Percentiles rank a stretch among this genome's conserved stretches.
Conservation (phyloP, 371 early-diverging fungal genomes). For the Phascolomyces articulosus region DNA sequence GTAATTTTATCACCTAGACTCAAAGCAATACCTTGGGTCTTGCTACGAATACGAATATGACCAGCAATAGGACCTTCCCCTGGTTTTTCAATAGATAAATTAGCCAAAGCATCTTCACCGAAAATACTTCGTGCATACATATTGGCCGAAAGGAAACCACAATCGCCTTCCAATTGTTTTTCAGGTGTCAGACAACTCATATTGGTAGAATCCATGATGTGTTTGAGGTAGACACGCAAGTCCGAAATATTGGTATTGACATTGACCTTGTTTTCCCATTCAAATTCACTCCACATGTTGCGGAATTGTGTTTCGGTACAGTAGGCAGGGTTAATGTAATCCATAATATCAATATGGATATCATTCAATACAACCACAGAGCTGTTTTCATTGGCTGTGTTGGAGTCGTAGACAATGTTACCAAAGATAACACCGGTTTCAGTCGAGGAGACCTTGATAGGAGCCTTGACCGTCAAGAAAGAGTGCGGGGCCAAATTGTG, state of each 20-base stretch:
- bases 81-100: constrained; percentile 89
- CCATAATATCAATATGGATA: constrained; percentile 98
- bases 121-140: constrained; percentile 95
- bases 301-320: constrained; percentile 95
- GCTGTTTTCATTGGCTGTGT: constrained; percentile 74
- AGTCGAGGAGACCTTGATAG: constrained; percentile 97
- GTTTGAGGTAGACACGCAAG: constrained; percentile 81
- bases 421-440: constrained; percentile 98
- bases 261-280: constrained; percentile 99
- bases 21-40: constrained; percentile 97
- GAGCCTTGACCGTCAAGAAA: constrained; percentile 93
- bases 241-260: constrained; percentile 92
- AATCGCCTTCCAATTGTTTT: constrained; percentile 89
- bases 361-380: constrained; percentile 94
- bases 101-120: constrained; percentile 97
- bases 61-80: constrained; percentile 83
- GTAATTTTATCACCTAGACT: constrained; percentile 75
- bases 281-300: constrained; percentile 97
- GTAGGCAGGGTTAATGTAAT: constrained; percentile 93
- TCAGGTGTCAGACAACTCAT: constrained; percentile 95
- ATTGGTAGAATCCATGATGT: constrained; percentile 93
- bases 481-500: constrained; percentile 92
- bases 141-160: constrained; percentile 95
- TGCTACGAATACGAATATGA: constrained; percentile 96
- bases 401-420: constrained; percentile 95